A percentile compares a stretch with the other conserved stretches of the same genome.
These are phyloP conservation scores for Triticum aestivum DNA, from an alignment of 176 grass and related monocot genomes.

Conservation along the genomic window DNA sequence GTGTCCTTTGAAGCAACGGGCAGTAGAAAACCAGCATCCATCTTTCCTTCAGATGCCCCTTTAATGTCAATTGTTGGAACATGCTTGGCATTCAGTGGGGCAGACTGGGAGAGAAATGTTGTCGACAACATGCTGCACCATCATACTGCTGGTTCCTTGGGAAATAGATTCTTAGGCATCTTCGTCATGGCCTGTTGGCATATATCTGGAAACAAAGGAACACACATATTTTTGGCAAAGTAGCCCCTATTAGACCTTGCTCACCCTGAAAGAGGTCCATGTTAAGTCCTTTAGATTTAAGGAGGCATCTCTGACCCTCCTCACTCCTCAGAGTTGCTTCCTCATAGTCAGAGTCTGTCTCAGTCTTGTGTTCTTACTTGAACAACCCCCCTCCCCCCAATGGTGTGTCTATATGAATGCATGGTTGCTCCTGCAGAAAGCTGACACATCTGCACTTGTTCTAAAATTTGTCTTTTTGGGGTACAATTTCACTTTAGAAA, in stretches of 20 bases:
- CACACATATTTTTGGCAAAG: neutral
- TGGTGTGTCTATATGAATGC: neutral
- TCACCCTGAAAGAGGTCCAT: neutral
- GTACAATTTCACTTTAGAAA: neutral
- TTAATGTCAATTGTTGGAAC: neutral
- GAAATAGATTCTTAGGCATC: conserved; percentile 6
- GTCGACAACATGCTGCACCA: neutral
- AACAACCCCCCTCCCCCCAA: neutral
- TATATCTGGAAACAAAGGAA: conserved; percentile 5
- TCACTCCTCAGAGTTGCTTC: neutral
- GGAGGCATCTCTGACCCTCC: neutral
- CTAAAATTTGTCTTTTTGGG: neutral
- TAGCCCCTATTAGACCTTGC: neutral
- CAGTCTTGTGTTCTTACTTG: neutral
- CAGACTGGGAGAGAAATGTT: too few species aligned
- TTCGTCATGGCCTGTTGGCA: neutral
- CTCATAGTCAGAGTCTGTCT: neutral
- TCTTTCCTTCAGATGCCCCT: neutral
- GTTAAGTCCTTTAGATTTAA: neutral
- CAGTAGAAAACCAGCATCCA: neutral
- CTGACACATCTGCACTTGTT: neutral
- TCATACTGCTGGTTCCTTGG: neutral
- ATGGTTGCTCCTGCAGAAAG: neutral
- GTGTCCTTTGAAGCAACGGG: neutral
- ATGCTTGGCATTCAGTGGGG: neutral